phyloP scores from a whole-genome alignment of 176 grass and related monocot genomes.

The Poa annua region DNA sequence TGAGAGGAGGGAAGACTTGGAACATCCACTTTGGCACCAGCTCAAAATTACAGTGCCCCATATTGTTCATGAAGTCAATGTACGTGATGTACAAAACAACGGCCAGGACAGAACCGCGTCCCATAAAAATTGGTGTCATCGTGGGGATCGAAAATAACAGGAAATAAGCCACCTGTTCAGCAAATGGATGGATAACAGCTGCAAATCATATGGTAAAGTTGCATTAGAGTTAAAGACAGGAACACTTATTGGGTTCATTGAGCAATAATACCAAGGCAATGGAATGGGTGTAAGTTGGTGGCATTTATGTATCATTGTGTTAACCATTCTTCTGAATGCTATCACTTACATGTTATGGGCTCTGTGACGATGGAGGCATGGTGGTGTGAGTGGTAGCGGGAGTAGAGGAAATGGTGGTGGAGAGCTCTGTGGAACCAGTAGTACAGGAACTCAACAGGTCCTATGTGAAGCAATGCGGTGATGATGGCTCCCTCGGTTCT shows the following conservation, averaged over 20 bases:
- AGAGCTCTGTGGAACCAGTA: constrained; percentile 94
- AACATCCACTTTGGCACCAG: constrained; percentile 81
- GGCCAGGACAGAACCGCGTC: constrained; percentile 42
- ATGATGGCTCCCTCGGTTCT: constrained; percentile 62
- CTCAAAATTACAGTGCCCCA: constrained; percentile 96
- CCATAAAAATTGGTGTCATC: constrained; percentile 47
- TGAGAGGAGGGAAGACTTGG: constrained; percentile 73
- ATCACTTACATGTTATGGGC: constrained; percentile 86
- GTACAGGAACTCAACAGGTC: constrained; percentile 88
- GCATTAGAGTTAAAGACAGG: constrained; percentile 24
- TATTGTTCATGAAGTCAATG: constrained; percentile 95
- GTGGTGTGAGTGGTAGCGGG: constrained; percentile 85
- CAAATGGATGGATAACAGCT: constrained; percentile 97
- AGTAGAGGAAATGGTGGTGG: constrained; percentile 94
- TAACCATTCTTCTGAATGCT: background rate
- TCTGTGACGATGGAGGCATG: constrained; percentile 88
- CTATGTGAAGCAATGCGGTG: constrained; percentile 57
- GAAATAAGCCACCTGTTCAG: constrained; percentile 75
- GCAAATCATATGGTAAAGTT: constrained; percentile 33
- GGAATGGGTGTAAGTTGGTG: background rate
- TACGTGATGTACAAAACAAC: constrained; percentile 54
- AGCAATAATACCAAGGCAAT: background rate
- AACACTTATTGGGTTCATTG: background rate
- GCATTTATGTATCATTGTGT: background rate
- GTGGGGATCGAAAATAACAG: constrained; percentile 67